These are phyloP conservation scores for Claviceps maximensis DNA, from an alignment of 2,329 filamentous ascomycete species.

Conservation along the genomic window DNA sequence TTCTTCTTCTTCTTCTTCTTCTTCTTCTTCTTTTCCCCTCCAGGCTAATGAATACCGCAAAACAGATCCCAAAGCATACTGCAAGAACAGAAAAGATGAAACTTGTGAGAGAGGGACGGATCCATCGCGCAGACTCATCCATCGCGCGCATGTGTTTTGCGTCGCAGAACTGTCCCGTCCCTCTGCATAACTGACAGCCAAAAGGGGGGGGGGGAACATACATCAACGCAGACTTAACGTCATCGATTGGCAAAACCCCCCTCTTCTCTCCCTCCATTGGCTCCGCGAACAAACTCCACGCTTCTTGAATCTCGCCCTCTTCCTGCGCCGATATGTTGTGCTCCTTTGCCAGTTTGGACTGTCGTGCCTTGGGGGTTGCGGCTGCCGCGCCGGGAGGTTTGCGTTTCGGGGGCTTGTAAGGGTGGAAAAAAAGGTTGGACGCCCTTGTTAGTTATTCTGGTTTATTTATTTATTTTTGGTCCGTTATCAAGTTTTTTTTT, in stretches of 20 bases:
- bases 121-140: no score
- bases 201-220: conserved; percentile 33
- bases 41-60: no score
- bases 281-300: conserved; percentile 69
- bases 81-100: no score
- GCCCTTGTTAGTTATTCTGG: neutral
- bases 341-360: conserved; percentile 84
- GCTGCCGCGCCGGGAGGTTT: conserved; percentile 23
- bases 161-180: no score
- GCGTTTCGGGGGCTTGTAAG: conserved; percentile 39
- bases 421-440: no score
- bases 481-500: neutral
- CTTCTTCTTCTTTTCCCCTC: no score
- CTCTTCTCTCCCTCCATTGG: conserved; percentile 59
- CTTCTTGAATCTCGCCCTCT: conserved; percentile 83
- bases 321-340: conserved; percentile 74
- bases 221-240: conserved; percentile 61
- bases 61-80: no score
- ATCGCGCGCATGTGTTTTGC: no score
- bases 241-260: conserved; percentile 52
- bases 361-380: conserved; percentile 33
- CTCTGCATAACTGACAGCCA: no score
- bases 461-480: neutral
- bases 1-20: no score
- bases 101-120: no score